Base-by-base conservation (phyloP, 768 basidiomycete species). In the Xanthoconium stramineum region DNA sequence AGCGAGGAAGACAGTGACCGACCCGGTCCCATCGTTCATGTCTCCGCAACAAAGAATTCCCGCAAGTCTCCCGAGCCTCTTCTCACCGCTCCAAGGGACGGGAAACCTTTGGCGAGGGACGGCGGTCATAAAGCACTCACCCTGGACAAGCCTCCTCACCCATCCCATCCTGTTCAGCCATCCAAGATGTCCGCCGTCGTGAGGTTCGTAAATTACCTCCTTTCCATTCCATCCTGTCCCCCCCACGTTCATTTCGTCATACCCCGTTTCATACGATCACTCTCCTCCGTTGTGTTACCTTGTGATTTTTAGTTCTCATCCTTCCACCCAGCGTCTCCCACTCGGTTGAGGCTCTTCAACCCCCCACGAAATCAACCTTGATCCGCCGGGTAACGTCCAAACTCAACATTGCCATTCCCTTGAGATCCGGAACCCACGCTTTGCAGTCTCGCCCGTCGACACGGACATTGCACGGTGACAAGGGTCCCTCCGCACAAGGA, bases 361-460 rank as follows among this genome's bases (percentile, higher is more conserved):
- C 53, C 7, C 7, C 45, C 35, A 9, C 19, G 6, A 71, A 65
- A 36, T 36, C 60, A 5, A 62, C 59, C 0, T 56, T 72, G 48
- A 56, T 71, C 50, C 71, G 71, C 14, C 67, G 71, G 15, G 62
- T 71, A 6, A 64, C 71, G 0, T 71, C 71, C 3, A 72, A 59
- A 32, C 53, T 71, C 20, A 50, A 51, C 24, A 67, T 72, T 20
- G 30, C 61, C 30, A 58, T 69, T 6, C 62, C 69, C 10, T 36
- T 60, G 0, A 57, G 47, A 36, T 56, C 64, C 30, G 45, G 11
- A 10, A 4, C 61, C 4, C 52, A 40, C 3, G 2, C 0, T 0
- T 5, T 62, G 24, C 66, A 46, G 6, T 50, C 61, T 19, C 64
- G 65, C 12, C 62, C 47, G 0, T 59, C 61, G 2, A 35, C 59